These are phyloP conservation scores for Ceratocystis variospora DNA, from an alignment of 2,329 filamentous ascomycete species.

Conservation along the genomic window DNA sequence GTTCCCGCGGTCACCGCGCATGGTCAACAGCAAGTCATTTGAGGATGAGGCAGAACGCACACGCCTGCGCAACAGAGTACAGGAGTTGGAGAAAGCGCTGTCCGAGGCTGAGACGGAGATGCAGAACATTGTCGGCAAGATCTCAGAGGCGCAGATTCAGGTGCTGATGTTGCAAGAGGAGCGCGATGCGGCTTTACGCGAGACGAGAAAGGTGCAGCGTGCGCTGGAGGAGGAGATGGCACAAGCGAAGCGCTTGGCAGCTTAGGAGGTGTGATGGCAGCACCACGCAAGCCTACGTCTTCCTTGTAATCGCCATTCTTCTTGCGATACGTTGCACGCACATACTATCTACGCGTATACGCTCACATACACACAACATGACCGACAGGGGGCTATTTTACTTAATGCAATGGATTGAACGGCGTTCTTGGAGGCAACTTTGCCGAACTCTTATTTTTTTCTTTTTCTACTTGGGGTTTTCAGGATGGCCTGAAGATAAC, in stretches of 20 bases:
- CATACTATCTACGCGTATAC: neutral
- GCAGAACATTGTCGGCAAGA: slow-evolving; percentile 65
- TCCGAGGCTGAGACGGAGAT: slow-evolving; percentile 54
- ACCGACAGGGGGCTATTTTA: too few species aligned
- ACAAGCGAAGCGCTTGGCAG: slow-evolving; percentile 12
- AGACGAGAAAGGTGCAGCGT: slow-evolving; percentile 55
- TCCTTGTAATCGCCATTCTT: too few species aligned
- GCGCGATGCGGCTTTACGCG: slow-evolving; percentile 57
- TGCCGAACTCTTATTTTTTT: too few species aligned
- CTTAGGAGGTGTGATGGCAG: neutral
- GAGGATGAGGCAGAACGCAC: slow-evolving; percentile 62
- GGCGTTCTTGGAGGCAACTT: too few species aligned
- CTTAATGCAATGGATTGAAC: too few species aligned
- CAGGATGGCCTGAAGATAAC: too few species aligned
- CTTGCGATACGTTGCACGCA: neutral
- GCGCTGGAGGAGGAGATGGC: slow-evolving; percentile 48
- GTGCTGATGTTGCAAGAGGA: slow-evolving; percentile 66
- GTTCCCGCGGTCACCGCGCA: slow-evolving; percentile 28
- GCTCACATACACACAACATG: neutral
- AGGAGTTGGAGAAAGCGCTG: slow-evolving; percentile 67
- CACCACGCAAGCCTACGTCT: too few species aligned
- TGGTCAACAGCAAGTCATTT: slow-evolving; percentile 49
- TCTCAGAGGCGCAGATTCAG: slow-evolving; percentile 72
- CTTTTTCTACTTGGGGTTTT: too few species aligned
- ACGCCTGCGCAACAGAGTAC: slow-evolving; percentile 61